Conservation (phyloP, 2,329 filamentous ascomycete genomes). For the Colletotrichum lupini region DNA sequence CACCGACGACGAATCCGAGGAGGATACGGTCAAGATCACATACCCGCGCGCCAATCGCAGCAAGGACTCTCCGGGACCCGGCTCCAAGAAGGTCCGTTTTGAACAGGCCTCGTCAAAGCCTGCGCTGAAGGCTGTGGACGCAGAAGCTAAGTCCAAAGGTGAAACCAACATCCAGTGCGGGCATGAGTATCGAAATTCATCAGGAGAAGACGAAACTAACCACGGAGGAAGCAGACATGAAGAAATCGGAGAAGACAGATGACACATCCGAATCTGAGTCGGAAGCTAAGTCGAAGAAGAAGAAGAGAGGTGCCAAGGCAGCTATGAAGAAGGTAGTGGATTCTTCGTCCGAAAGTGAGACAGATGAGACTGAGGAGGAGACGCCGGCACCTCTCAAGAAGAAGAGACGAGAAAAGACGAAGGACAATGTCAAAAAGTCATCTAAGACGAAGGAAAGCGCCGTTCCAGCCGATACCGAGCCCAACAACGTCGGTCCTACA, state of each 20-base stretch:
- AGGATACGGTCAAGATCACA: conserved; percentile 60
- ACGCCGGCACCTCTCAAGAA: conserved; percentile 3
- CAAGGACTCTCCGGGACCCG: conserved; percentile 7
- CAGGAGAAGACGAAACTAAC: conserved; percentile 20
- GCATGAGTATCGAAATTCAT: conserved; percentile 19
- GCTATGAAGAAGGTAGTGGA: conserved; percentile 31
- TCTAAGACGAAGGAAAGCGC: conserved; percentile 27
- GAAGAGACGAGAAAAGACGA: conserved; percentile 32
- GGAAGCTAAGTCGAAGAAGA: conserved; percentile 25
- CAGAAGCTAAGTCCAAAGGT: conserved; percentile 31
- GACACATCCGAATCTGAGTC: conserved; percentile 31
- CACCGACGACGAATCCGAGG: conserved; percentile 63
- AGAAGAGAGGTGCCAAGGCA: conserved; percentile 14
- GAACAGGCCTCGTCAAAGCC: conserved; percentile 47
- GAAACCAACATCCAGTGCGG: not conserved
- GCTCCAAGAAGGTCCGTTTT: conserved; percentile 58
- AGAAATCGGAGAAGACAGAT: conserved; percentile 14
- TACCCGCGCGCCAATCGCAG: conserved; percentile 54
- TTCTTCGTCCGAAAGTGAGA: conserved; percentile 35
- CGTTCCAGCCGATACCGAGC: not conserved
- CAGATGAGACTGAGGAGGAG: conserved; percentile 38
- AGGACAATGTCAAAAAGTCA: conserved; percentile 25
- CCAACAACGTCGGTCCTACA: conserved; percentile 25
- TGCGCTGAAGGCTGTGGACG: conserved; percentile 47
- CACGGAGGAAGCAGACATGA: conserved; percentile 9